Conservation (phyloP, 768 basidiomycete species). For the Pholiota molesta region DNA sequence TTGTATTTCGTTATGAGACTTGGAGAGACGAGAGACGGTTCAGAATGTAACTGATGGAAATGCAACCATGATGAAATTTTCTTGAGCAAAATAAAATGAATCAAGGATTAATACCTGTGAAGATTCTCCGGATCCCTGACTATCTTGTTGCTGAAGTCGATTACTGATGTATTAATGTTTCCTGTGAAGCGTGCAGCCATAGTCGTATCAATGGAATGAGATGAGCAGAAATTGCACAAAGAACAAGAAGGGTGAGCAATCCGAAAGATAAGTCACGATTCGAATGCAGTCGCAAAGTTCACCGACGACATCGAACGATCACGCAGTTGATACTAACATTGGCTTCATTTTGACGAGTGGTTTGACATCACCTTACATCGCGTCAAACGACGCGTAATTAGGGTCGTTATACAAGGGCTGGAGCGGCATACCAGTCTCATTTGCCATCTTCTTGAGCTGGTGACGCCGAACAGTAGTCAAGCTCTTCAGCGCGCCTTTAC, state of each 20-base stretch:
- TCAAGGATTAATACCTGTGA: no score
- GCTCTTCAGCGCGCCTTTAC: neutral
- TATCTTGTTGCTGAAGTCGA: no score
- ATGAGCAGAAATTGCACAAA: no score
- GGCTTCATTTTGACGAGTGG: neutral
- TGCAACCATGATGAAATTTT: no score
- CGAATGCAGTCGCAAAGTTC: neutral
- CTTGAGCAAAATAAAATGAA: no score
- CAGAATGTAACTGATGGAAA: no score
- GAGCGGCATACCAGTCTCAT: neutral
- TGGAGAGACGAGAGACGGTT: no score
- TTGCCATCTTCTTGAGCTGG: neutral
- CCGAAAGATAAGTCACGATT: neutral
- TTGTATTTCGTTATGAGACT: neutral
- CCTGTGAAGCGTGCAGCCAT: no score
- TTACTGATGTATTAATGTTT: no score
- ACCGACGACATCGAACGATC: neutral
- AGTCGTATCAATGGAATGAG: no score
- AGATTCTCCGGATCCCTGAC: no score
- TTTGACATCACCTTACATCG: neutral
- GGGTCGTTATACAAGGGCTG: neutral
- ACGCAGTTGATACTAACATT: neutral
- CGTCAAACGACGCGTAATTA: neutral
- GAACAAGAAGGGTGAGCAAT: no score
- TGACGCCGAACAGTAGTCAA: slow-evolving; percentile 1